These are phyloP conservation scores for Lasiodiplodia theobromae DNA, from an alignment of 2,329 filamentous ascomycete genomes.

Conservation along the genomic window DNA sequence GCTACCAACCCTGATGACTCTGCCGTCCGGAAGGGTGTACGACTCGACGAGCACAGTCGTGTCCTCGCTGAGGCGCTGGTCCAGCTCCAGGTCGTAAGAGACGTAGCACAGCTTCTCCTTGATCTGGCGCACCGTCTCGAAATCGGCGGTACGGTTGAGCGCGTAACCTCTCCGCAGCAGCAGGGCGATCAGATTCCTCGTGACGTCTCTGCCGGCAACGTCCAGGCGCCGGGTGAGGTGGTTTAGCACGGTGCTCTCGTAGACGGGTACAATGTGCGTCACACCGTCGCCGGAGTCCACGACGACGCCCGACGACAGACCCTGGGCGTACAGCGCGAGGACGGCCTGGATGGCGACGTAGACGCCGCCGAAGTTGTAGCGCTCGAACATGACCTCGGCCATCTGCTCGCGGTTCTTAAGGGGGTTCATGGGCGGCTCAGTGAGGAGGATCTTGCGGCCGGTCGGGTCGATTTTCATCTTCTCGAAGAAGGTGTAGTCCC, in stretches of 20 bases:
- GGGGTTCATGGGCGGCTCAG: conserved; percentile 97
- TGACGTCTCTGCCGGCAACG: conserved; percentile 95
- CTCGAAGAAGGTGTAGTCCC: conserved; percentile 98
- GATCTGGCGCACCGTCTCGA: conserved; percentile 98
- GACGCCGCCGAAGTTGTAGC: conserved; percentile 93
- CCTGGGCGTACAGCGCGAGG: conserved; percentile 93
- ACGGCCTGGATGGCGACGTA: conserved; percentile 99
- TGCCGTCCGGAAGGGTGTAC: conserved; percentile 95
- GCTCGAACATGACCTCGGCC: conserved; percentile 99
- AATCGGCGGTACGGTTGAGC: conserved; percentile 96
- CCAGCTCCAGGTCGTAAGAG: conserved; percentile 94
- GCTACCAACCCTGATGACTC: conserved; percentile 93
- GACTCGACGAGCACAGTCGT: conserved; percentile 97
- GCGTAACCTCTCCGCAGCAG: conserved; percentile 93
- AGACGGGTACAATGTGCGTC: conserved; percentile 97
- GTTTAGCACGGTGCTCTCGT: conserved; percentile 97
- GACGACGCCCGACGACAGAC: conserved; percentile 84
- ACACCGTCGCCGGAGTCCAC: conserved; percentile 98
- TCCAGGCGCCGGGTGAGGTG: conserved; percentile 94
- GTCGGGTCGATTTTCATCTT: conserved; percentile 93
- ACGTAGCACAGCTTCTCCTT: conserved; percentile 99
- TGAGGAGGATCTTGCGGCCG: conserved; percentile 95
- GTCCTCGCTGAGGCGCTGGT: conserved; percentile 95
- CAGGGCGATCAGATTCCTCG: conserved; percentile 95
- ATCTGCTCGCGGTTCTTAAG: conserved; percentile 97